Conservation (phyloP, 225 moss, liverwort and hornwort genomes). For the Takakia lepidozioides region DNA sequence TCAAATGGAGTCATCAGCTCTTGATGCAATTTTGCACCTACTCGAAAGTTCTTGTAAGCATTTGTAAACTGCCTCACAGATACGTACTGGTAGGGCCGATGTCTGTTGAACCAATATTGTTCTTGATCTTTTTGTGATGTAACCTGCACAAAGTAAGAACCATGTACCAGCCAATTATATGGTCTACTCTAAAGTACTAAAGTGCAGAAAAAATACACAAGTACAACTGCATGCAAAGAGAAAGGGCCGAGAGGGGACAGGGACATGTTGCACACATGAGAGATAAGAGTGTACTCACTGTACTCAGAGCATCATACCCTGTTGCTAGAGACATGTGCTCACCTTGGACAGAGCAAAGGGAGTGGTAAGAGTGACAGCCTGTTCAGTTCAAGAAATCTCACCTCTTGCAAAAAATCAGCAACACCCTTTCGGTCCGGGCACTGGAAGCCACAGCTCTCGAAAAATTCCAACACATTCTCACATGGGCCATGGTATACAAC, state of each 20-base stretch:
- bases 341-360: too few relatives aligned
- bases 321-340: too few relatives aligned
- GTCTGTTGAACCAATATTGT: constrained; percentile 54
- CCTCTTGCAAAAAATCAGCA: constrained; percentile 90
- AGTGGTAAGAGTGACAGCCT: too few relatives aligned
- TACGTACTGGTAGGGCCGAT: constrained; percentile 34
- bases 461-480: constrained; percentile 57
- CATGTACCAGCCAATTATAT: too few relatives aligned
- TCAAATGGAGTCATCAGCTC: constrained; percentile 33
- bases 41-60: constrained; percentile 38
- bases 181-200: too few relatives aligned
- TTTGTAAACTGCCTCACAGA: constrained; percentile 48
- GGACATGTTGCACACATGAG: too few relatives aligned
- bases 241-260: too few relatives aligned
- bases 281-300: too few relatives aligned
- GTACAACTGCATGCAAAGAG: too few relatives aligned
- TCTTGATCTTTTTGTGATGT: constrained; percentile 71
- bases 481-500: constrained; percentile 77
- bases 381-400: too few relatives aligned
- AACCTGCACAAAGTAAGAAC: constrained; percentile 37
- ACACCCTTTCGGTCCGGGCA: constrained; percentile 88
- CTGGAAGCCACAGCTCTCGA: constrained; percentile 64
- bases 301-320: too few relatives aligned
- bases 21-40: constrained; percentile 30
- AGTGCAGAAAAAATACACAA: too few relatives aligned